Evolutionary conservation across 2,329 filamentous ascomycete genomes (phyloP).

Genomic region (Bretziella fagacearum): DNA sequence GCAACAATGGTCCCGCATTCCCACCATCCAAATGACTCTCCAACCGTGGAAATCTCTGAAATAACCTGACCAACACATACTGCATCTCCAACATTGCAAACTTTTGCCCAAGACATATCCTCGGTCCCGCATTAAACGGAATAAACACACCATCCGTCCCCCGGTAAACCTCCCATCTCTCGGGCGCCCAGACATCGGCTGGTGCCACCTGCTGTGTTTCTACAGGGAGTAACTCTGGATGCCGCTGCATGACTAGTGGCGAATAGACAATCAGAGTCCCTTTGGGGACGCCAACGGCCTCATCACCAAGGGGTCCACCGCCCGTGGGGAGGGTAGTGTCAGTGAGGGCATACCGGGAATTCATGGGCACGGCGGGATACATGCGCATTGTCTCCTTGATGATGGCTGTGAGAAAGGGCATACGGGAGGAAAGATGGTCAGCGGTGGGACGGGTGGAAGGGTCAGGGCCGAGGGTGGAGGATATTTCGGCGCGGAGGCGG

Average conservation of each 20-base stretch:
- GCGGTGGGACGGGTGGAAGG: constrained; percentile 40
- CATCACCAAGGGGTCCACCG: constrained; percentile 43
- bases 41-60: constrained; percentile 53
- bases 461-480: constrained; percentile 42
- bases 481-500: constrained; percentile 59
- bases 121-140: constrained; percentile 57
- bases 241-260: constrained; percentile 56
- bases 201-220: constrained; percentile 24
- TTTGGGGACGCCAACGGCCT: constrained; percentile 49
- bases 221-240: constrained; percentile 27
- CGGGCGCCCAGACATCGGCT: constrained; percentile 40
- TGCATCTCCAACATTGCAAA: constrained; percentile 64
- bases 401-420: constrained; percentile 63
- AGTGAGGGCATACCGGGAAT: constrained; percentile 52
- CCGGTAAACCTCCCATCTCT: constrained; percentile 48
- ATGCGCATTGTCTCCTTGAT: constrained; percentile 64
- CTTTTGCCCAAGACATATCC: constrained; percentile 65
- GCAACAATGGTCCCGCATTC: constrained; percentile 28
- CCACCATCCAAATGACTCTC: constrained; percentile 44
- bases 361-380: constrained; percentile 65
- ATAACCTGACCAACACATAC: constrained; percentile 54
- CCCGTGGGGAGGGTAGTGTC: constrained; percentile 62
- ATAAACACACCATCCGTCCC: constrained; percentile 55
- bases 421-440: constrained; percentile 54
- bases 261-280: constrained; percentile 50